Evolutionary conservation across 768 basidiomycete genomes (phyloP), one percentile per base, ranked within the genome.

Genomic region (Panellus pusillus): DNA sequence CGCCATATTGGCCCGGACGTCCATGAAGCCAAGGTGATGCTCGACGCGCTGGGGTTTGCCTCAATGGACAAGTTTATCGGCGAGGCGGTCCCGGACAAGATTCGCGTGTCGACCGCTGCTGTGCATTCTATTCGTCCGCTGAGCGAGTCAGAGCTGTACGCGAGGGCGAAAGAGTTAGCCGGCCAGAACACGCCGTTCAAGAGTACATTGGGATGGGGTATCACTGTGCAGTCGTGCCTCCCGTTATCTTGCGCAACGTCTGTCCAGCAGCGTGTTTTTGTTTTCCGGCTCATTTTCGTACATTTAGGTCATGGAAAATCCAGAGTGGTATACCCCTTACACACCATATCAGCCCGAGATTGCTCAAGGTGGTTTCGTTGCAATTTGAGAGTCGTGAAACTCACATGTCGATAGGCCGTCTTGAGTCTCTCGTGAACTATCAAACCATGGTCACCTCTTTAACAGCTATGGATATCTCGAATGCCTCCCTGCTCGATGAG

Each of bases 141-240:
- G 55, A 93, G 91, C 67, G 97, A 99, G 72, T 83, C 87, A 1
- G 88, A 98, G 72, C 77, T 99, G 38, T 75, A 86, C 50, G 71
- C 75, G 17, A 76, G 90, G 49, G 93, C 91, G 1, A 87, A 85
- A 66, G 79, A 80, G 61, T 73, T 98, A 9, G 94, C 85, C n/a
- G 72, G 66, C 14, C 77, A 81, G 67, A 98, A 99, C 72, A 82
- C 87, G 71, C 74, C 81, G 6, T 89, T 88, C 70, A 91, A 87
- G 77, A 95, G 86, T 98, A 93, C 70, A 99, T 98, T 66, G 97
- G 97, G 32, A 93, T 98, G 93, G 96, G 97, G 9, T 99, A 97
- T 71, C 91, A 95, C 66, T 86, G 86, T 61, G 93, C 94, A 3
- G 91, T 96, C 42, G 91, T 96, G 5, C 95, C 95, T n/a, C 89